Evolutionary conservation across 176 grass and related monocot genomes (phyloP).

Genomic region (Musa acuminata): DNA sequence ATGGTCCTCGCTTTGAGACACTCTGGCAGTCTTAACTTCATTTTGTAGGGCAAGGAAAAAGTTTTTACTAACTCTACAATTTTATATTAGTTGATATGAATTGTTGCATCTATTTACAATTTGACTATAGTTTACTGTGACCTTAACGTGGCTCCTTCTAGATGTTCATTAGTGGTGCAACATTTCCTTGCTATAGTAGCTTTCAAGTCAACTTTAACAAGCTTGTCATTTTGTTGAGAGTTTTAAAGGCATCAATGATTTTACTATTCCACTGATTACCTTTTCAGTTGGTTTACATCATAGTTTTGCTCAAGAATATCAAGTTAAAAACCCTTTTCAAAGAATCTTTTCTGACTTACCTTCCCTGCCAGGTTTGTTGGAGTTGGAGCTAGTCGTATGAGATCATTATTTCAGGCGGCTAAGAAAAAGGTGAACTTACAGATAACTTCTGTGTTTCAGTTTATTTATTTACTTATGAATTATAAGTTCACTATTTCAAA

Average conservation of each 20-base stretch:
- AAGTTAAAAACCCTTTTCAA: not conserved
- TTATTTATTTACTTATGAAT: not conserved
- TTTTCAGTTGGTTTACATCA: not conserved
- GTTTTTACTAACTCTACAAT: no score
- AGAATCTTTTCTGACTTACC: constrained; percentile 8
- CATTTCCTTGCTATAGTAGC: not conserved
- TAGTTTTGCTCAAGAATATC: not conserved
- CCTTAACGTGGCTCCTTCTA: not conserved
- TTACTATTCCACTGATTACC: not conserved
- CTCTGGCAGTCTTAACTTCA: no score
- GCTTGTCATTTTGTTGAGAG: not conserved
- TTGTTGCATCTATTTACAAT: not conserved
- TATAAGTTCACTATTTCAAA: not conserved
- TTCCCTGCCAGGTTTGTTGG: constrained; percentile 87
- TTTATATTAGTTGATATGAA: not conserved
- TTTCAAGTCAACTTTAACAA: not conserved
- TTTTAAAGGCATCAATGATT: not conserved
- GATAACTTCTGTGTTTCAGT: constrained; percentile 1
- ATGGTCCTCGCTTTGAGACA: no score
- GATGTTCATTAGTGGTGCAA: not conserved
- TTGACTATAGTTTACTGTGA: not conserved
- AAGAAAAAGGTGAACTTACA: constrained; percentile 74
- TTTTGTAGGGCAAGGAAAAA: no score
- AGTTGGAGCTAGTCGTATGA: constrained; percentile 90
- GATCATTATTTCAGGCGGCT: constrained; percentile 93